These are phyloP conservation scores for Penicillium sp. DNA, from an alignment of 2,329 filamentous ascomycete species.

Conservation along the genomic window DNA sequence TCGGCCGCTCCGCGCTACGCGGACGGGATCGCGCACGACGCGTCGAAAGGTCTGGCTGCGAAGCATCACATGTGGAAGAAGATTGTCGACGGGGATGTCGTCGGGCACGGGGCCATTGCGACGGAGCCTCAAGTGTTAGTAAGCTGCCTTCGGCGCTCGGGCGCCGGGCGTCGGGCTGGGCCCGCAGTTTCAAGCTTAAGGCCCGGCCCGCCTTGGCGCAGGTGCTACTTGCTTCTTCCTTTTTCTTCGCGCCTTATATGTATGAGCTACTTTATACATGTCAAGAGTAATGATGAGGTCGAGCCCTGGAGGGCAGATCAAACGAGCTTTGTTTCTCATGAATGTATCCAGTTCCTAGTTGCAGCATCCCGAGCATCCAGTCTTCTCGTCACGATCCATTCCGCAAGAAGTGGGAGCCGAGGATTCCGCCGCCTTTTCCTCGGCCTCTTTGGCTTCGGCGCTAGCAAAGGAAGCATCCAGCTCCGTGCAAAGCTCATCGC, in stretches of 20 bases:
- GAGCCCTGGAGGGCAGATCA: too few relatives aligned
- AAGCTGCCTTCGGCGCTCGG: neutral
- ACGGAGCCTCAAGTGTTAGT: neutral
- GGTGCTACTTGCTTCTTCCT: too few relatives aligned
- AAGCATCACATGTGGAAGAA: slow-evolving; percentile 5
- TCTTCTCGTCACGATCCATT: neutral
- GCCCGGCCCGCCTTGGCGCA: too few relatives aligned
- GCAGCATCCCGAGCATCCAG: too few relatives aligned
- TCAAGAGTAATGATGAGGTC: too few relatives aligned
- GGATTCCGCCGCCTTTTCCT: neutral
- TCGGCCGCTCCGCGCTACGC: neutral
- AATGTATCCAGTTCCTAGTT: too few relatives aligned
- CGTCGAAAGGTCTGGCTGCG: neutral
- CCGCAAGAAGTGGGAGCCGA: neutral
- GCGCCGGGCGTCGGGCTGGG: too few relatives aligned
- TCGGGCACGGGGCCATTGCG: neutral
- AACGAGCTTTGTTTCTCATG: too few relatives aligned
- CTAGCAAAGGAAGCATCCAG: neutral
- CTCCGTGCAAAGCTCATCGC: neutral
- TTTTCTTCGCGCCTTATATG: too few relatives aligned
- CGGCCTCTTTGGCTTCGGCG: neutral
- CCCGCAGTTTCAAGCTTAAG: too few relatives aligned
- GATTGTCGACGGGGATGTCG: too few relatives aligned
- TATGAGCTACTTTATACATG: too few relatives aligned
- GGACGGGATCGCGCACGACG: neutral